A percentile compares a stretch with the other conserved stretches of the same genome.
phyloP scores from a whole-genome alignment of 495 filamentous ascomycete genomes.

The Copromyces sp. region DNA sequence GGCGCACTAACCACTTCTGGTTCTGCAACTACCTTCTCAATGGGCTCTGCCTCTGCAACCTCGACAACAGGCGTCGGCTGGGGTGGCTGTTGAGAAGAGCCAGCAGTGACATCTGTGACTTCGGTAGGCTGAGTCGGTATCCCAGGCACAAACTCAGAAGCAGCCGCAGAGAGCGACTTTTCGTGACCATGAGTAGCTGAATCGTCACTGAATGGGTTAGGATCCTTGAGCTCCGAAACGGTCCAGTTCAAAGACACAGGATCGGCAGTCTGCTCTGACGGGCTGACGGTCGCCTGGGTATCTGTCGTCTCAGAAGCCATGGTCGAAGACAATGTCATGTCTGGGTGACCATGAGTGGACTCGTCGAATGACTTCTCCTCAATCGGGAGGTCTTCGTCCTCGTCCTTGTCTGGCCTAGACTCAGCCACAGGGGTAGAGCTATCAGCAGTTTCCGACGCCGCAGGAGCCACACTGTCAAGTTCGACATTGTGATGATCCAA shows the following conservation, averaged over 20 bases:
- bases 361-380: slow-evolving; percentile 37
- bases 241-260: slow-evolving; percentile 29
- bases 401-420: slow-evolving; percentile 3
- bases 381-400: slow-evolving; percentile 17
- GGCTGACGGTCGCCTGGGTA: slow-evolving; percentile 39
- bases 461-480: slow-evolving; percentile 57
- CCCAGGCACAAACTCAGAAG: slow-evolving; percentile 56
- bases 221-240: slow-evolving; percentile 36
- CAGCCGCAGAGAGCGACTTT: slow-evolving; percentile 56
- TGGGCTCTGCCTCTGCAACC: slow-evolving; percentile 5
- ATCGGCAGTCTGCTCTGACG: slow-evolving; percentile 31
- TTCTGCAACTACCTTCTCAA: slow-evolving; percentile 4
- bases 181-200: slow-evolving; percentile 35
- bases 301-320: slow-evolving; percentile 36
- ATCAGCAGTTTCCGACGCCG: slow-evolving; percentile 46
- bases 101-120: slow-evolving; percentile 31
- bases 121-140: slow-evolving; percentile 34
- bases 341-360: slow-evolving; percentile 27
- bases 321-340: slow-evolving; percentile 36
- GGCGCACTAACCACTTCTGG: not conserved
- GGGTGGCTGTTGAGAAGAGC: slow-evolving; percentile 25
- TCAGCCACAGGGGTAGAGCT: slow-evolving; percentile 21
- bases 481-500: slow-evolving; percentile 49
- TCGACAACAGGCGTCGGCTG: slow-evolving; percentile 10
- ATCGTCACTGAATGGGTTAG: slow-evolving; percentile 29